phyloP scores from a whole-genome alignment of 805 yeast species.

The Jamesozyma hellenica region DNA sequence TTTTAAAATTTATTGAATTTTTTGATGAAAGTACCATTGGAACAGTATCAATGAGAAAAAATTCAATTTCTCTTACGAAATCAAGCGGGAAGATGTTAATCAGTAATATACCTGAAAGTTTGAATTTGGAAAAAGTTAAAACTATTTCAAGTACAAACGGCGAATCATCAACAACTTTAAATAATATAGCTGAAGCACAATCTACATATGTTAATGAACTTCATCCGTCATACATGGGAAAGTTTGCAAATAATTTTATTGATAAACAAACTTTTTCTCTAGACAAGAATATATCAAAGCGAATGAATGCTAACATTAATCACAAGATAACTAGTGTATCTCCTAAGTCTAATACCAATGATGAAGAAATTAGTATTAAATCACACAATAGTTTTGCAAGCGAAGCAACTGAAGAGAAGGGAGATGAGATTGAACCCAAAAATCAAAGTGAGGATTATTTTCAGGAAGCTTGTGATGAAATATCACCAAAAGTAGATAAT shows the following conservation, averaged over 20 bases:
- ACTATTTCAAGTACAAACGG: background rate
- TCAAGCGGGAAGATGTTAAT: background rate
- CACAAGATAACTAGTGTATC: too few species aligned
- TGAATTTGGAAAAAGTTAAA: background rate
- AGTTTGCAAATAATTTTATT: too few species aligned
- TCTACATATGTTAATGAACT: too few species aligned
- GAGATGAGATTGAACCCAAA: background rate
- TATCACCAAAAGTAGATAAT: too few species aligned
- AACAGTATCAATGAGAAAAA: constrained; percentile 1
- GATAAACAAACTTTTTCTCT: too few species aligned
- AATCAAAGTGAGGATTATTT: background rate
- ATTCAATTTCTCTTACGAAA: background rate
- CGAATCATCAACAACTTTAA: background rate
- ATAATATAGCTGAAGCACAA: background rate
- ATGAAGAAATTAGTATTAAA: too few species aligned
- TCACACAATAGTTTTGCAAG: too few species aligned
- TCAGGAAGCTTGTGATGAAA: background rate
- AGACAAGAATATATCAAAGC: too few species aligned
- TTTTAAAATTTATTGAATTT: constrained; percentile 30
- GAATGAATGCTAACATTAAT: too few species aligned
- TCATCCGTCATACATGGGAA: too few species aligned
- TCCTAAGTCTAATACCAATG: too few species aligned
- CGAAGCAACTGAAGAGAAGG: background rate
- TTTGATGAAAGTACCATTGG: constrained; percentile 11
- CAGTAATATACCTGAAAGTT: background rate